Evolutionary conservation across 495 filamentous ascomycete genomes (phyloP), one percentile per base, ranked within the genome.

Genomic region (Tetracladium setigerum): DNA sequence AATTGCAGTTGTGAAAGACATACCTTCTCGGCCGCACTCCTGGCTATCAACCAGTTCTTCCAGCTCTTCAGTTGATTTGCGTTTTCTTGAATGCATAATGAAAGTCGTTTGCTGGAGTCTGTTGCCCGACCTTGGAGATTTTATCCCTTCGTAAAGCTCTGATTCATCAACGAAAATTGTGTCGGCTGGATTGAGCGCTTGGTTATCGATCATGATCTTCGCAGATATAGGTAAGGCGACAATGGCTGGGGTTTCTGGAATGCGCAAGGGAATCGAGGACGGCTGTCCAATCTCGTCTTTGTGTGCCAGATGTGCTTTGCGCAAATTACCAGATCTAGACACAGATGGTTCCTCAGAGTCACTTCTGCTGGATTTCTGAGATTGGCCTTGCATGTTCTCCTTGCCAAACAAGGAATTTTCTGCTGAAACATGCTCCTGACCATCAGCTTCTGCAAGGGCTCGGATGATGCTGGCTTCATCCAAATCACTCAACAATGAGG

Each of bases 381-480:
- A 7, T 3, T 3, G 3, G 7, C 7, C 22, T 27, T 27, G 22
- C 22, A 27, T 3, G 7, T 27, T 27, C 22, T 27, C 22, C 7
- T 7, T 7, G 7, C 9, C 16, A n/a, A 2, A 36, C 13, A 36
- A 36, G 34, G 34, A n/a, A 16, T 5, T 9, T 3, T 36, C 34
- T 36, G 13, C 16, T 36, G 34, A n/a, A 36, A n/a, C 34, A 2
- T n/a, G 34, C 13, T 10, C 16, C 7, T 27, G 22, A 27, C 17
- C 38, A 41, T 74, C 72, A 11, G 71, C 45, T 37, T 73, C 70
- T 32, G 67, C 65, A 4, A 71, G 66, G 7, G 76, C 49, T 44
- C 68, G 58, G 16, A 71, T 44, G 4, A 73, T 58, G 36, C 68
- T 70, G 11, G 51, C 58, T n/a, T 75, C 70, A 44, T 73, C 72